Evolutionary conservation across 1,139 yeast species (phyloP).

Genomic region (Yamadazyma atlantica): DNA sequence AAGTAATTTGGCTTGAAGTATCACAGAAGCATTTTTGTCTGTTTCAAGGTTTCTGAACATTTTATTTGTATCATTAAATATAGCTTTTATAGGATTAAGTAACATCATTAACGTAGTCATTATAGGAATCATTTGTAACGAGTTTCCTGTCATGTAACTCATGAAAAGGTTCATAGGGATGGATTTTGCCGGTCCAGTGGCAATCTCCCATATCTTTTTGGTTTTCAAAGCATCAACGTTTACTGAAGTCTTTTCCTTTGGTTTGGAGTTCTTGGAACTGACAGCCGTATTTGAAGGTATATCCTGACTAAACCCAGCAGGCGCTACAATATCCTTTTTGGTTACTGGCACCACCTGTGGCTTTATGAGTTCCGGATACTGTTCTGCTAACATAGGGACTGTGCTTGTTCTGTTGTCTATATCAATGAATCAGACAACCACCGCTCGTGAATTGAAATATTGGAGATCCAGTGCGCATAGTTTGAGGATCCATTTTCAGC

Average conservation of each 20-base stretch:
- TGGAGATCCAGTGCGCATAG: neutral
- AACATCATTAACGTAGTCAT: constrained; percentile 88
- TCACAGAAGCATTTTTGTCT: constrained; percentile 38
- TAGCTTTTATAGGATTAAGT: constrained; percentile 73
- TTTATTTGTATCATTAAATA: constrained; percentile 52
- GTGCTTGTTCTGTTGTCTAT: no score
- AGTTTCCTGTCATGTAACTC: constrained; percentile 93
- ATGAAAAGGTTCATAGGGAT: constrained; percentile 86
- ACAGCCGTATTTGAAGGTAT: neutral
- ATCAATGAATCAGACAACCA: no score
- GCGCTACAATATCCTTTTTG: constrained; percentile 15
- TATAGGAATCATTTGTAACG: constrained; percentile 86
- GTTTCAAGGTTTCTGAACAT: constrained; percentile 40
- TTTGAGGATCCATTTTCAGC: no score
- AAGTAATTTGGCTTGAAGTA: constrained; percentile 37
- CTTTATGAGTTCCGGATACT: constrained; percentile 17
- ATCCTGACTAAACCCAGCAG: constrained; percentile 22
- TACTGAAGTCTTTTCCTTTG: constrained; percentile 4
- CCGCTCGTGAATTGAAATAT: no score
- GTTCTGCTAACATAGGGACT: constrained; percentile 3
- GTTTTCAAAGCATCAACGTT: constrained; percentile 38
- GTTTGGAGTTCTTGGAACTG: constrained; percentile 5
- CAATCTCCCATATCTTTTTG: constrained; percentile 85
- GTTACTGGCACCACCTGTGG: constrained; percentile 16
- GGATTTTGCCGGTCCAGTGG: constrained; percentile 78